Conservation (phyloP, 2,329 filamentous ascomycete genomes). For the Claviceps pazoutovae region DNA sequence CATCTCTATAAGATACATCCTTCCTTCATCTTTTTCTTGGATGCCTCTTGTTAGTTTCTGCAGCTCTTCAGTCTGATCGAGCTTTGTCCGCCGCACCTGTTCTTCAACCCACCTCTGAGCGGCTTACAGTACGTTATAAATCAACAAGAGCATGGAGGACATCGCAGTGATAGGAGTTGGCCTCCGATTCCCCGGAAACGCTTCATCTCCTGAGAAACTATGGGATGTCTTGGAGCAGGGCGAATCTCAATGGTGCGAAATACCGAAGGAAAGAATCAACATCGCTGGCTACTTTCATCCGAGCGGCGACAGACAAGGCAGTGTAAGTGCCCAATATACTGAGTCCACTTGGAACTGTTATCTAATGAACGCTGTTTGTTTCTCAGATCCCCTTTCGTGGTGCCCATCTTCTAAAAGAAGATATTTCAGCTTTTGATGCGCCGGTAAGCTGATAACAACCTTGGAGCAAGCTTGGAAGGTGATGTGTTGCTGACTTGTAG, state of each 20-base stretch:
- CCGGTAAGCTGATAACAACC: constrained; percentile 20
- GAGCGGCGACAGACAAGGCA: constrained; percentile 32
- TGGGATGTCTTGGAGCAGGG: constrained; percentile 34
- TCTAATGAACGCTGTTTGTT: constrained; percentile 4
- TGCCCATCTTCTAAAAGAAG: constrained; percentile 34
- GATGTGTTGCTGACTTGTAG: neutral
- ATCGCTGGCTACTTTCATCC: constrained; percentile 40
- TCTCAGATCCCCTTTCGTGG: constrained; percentile 31
- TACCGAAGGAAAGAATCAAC: constrained; percentile 35
- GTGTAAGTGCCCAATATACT: constrained; percentile 20
- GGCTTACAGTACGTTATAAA: neutral
- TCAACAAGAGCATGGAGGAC: constrained; percentile 16
- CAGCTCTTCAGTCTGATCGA: neutral
- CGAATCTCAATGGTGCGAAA: constrained; percentile 34
- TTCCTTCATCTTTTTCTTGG: neutral
- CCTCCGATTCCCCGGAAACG: constrained; percentile 37
- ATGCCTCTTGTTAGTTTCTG: neutral
- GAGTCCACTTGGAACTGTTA: neutral
- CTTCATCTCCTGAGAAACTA: constrained; percentile 27
- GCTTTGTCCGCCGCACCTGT: neutral
- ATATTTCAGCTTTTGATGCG: constrained; percentile 35
- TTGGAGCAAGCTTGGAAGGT: neutral
- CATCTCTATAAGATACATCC: neutral
- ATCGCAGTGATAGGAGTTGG: constrained; percentile 39
- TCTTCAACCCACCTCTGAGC: neutral